Percentiles rank a stretch among this genome's conserved stretches.
These are phyloP conservation scores for Parastagonospora nodorum DNA, from an alignment of 2,329 filamentous ascomycete species.

Conservation along the genomic window DNA sequence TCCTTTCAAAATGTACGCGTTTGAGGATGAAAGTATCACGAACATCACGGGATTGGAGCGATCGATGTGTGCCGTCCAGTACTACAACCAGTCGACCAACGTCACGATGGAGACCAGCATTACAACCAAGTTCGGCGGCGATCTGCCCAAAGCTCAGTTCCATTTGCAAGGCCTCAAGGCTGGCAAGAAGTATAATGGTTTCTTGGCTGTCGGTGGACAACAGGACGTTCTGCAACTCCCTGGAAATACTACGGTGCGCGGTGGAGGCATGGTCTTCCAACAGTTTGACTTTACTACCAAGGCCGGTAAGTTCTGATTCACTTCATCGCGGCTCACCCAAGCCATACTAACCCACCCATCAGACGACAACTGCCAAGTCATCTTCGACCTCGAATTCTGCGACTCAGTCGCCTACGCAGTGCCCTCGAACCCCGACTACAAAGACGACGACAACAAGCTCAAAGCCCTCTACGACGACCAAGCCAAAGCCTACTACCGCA, in stretches of 20 bases:
- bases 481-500: conserved; percentile 70
- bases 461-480: conserved; percentile 78
- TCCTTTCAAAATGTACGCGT: conserved; percentile 77
- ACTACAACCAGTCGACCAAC: conserved; percentile 65
- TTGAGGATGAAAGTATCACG: conserved; percentile 62
- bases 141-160: conserved; percentile 79
- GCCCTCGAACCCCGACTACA: conserved; percentile 73
- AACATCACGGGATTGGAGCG: conserved; percentile 70
- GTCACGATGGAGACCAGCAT: conserved; percentile 68
- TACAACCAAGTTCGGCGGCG: conserved; percentile 65
- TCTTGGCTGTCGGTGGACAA: conserved; percentile 69
- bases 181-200: conserved; percentile 72
- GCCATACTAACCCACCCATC: conserved; percentile 16
- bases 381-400: conserved; percentile 89
- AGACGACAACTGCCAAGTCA: conserved; percentile 82
- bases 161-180: conserved; percentile 76
- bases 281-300: conserved; percentile 79
- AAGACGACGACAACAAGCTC: conserved; percentile 65
- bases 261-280: conserved; percentile 77
- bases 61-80: conserved; percentile 81
- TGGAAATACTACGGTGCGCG: conserved; percentile 57
- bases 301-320: conserved; percentile 60
- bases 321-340: background rate
- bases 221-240: conserved; percentile 55
- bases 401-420: conserved; percentile 88